Conservation (phyloP, 306 rosid genomes). For the Trifolium pratense region DNA sequence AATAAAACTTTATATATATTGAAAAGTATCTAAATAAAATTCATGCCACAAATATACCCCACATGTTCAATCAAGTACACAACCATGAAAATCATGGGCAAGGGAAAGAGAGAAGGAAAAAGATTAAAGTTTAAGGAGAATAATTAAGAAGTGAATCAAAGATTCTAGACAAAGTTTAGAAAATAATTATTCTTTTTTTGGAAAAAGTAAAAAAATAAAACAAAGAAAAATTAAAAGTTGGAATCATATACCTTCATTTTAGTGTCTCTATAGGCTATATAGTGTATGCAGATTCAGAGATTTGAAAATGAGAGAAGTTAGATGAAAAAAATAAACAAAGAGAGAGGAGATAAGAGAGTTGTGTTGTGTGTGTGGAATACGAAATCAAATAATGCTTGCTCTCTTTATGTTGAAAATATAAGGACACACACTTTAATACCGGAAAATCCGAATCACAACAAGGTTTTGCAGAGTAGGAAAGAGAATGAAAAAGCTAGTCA, state of each 20-base stretch:
- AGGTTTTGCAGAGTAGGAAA: slow-evolving; percentile 73
- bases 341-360: slow-evolving; percentile 12
- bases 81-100: slow-evolving; percentile 13
- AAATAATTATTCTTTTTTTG: slow-evolving; percentile 8
- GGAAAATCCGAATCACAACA: slow-evolving; percentile 75
- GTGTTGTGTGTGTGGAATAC: slow-evolving; percentile 37
- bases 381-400: slow-evolving; percentile 54
- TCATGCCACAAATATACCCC: slow-evolving; percentile 8
- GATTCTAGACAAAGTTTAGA: slow-evolving; percentile 30
- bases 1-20: not conserved
- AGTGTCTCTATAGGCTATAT: not conserved
- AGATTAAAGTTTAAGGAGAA: slow-evolving; percentile 44
- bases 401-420: slow-evolving; percentile 33
- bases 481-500: slow-evolving; percentile 50
- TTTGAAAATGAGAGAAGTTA: not conserved
- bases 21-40: not conserved
- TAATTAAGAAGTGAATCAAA: slow-evolving; percentile 31
- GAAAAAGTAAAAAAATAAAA: slow-evolving; percentile 10
- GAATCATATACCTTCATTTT: slow-evolving; percentile 75
- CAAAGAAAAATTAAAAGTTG: slow-evolving; percentile 29
- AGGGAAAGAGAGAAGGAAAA: not conserved
- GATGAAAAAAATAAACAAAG: not conserved
- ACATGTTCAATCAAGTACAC: slow-evolving; percentile 27
- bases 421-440: slow-evolving; percentile 41
- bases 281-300: slow-evolving; percentile 45